Evolutionary conservation across 2,329 filamentous ascomycete genomes (phyloP).

Genomic region (Colletotrichum sp.): DNA sequence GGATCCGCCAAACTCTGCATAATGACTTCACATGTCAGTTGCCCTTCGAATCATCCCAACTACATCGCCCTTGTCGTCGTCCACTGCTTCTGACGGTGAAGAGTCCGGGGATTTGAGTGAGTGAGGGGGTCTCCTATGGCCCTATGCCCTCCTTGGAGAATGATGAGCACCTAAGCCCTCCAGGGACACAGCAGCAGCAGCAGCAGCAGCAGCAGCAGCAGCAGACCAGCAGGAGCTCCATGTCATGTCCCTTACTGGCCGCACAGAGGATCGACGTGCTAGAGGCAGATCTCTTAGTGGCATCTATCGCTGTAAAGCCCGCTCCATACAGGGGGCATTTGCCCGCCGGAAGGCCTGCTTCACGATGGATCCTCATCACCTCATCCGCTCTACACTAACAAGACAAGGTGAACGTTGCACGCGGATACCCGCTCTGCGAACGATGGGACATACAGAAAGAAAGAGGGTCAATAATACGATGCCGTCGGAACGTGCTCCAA

Average conservation of each 20-base stretch:
- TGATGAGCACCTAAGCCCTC: background rate
- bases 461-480: background rate
- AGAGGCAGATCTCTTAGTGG: slow-evolving; percentile 16
- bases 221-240: background rate
- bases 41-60: background rate
- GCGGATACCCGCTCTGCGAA: background rate
- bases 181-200: background rate
- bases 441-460: background rate
- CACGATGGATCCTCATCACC: background rate
- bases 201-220: background rate
- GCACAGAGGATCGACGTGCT: slow-evolving; percentile 9
- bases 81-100: background rate
- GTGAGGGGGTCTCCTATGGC: background rate
- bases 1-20: background rate
- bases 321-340: background rate
- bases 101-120: background rate
- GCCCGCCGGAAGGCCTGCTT: background rate
- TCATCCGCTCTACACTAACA: background rate
- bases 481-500: background rate
- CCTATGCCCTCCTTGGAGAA: background rate
- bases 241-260: background rate
- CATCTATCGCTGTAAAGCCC: background rate
- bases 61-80: background rate
- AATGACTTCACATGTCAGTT: slow-evolving; percentile 5
- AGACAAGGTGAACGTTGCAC: background rate